Conservation (phyloP, 1,139 yeast species). For the Yamadazyma trypodendri region DNA sequence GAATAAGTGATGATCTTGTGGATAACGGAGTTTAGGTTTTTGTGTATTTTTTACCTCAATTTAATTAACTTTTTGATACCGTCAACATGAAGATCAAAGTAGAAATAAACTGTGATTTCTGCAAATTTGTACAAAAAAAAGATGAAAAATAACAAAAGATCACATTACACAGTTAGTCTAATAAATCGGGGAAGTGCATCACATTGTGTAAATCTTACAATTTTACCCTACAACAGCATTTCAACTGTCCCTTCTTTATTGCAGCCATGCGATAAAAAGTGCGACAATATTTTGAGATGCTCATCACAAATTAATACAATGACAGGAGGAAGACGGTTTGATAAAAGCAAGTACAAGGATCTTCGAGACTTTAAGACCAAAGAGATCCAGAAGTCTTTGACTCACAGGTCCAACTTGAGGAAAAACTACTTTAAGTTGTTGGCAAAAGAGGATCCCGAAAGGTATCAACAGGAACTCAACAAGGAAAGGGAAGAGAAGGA, state of each 20-base stretch:
- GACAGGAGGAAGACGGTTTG: slow-evolving; percentile 16
- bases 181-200: too few relatives aligned
- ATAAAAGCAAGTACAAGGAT: slow-evolving; percentile 28
- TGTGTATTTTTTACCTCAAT: too few relatives aligned
- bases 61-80: neutral
- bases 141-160: neutral
- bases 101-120: neutral
- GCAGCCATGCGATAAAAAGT: slow-evolving; percentile 2
- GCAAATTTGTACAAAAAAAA: neutral
- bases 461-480: slow-evolving; percentile 8
- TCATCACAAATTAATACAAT: slow-evolving; percentile 10
- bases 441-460: slow-evolving; percentile 58
- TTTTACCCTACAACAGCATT: too few relatives aligned
- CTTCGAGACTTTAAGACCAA: slow-evolving; percentile 41
- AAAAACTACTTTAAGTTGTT: slow-evolving; percentile 78
- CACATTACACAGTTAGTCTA: too few relatives aligned
- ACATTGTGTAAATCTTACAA: too few relatives aligned
- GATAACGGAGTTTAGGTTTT: too few relatives aligned
- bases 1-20: too few relatives aligned
- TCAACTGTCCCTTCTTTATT: neutral
- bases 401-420: slow-evolving; percentile 80
- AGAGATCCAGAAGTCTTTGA: slow-evolving; percentile 74
- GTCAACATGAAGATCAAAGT: neutral
- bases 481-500: slow-evolving; percentile 9
- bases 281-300: slow-evolving; percentile 6